A percentile compares a stretch with the other conserved stretches of the same genome.
phyloP scores from a whole-genome alignment of 1,284 basidiomycete genomes.

The Butyriboletus appendiculatus region DNA sequence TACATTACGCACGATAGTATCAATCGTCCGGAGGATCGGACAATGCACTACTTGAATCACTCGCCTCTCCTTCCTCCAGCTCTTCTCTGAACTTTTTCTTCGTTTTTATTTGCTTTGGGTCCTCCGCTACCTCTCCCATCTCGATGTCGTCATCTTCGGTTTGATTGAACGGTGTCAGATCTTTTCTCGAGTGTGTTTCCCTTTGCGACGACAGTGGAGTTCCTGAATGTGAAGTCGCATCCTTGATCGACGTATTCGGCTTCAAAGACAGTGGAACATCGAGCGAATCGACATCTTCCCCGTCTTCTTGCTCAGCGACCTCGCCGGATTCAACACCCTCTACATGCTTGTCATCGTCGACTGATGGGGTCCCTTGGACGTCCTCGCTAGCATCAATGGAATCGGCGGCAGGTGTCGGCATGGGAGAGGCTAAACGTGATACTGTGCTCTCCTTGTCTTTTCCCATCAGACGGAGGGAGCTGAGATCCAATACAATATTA shows the following conservation, averaged over 20 bases:
- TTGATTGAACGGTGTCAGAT: slow-evolving; percentile 24
- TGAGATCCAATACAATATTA: slow-evolving; percentile 60
- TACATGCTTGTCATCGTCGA: slow-evolving; percentile 44
- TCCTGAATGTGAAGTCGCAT: slow-evolving; percentile 37
- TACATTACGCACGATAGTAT: slow-evolving; percentile 7
- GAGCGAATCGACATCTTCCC: slow-evolving; percentile 38
- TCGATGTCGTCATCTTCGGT: slow-evolving; percentile 65
- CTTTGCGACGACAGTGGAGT: slow-evolving; percentile 34
- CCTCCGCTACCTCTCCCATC: slow-evolving; percentile 84
- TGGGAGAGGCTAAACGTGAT: slow-evolving; percentile 44
- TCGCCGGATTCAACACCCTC: slow-evolving; percentile 38
- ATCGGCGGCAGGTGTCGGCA: slow-evolving; percentile 53
- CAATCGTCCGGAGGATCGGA: slow-evolving; percentile 61
- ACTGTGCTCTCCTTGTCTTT: slow-evolving; percentile 54
- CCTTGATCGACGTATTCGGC: slow-evolving; percentile 38
- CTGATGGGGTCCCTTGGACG: slow-evolving; percentile 22
- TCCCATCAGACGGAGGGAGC: slow-evolving; percentile 61
- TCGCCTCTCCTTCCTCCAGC: slow-evolving; percentile 82
- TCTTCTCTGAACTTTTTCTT: slow-evolving; percentile 66
- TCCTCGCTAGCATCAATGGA: slow-evolving; percentile 29
- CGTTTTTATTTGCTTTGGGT: slow-evolving; percentile 47
- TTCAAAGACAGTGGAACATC: slow-evolving; percentile 36
- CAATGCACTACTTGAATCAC: slow-evolving; percentile 71
- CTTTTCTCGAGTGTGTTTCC: slow-evolving; percentile 21
- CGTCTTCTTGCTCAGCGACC: slow-evolving; percentile 40